Base-by-base conservation (phyloP, 371 early-diverging fungal species). In the Lichtheimia corymbifera region DNA sequence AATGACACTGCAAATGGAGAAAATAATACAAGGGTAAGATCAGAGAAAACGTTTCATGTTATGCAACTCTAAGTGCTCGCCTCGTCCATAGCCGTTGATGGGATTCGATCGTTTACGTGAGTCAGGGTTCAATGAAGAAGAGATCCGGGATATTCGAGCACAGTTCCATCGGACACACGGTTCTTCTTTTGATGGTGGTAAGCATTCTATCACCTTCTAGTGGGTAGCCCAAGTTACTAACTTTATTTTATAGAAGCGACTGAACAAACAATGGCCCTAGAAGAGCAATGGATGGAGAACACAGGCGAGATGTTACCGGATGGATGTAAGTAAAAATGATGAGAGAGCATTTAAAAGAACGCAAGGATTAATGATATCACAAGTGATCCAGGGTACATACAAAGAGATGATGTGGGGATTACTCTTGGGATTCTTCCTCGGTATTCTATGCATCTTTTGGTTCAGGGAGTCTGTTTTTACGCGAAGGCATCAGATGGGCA, bases 211-310 rank as follows among this genome's bases (percentile, higher is more conserved):
- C 3, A 17, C 50, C 3, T 17, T 12, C 13, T 3, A 2, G 18
- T 15, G 4, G 9, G 24, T 59, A 0, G n/a, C 52, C 12, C 0
- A 49, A 41, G 14, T 4, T n/a, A 24, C n/a, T 6, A 25, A 24
- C n/a, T 6, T 12, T 30, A 40, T 17, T 9, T 17, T 43, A 55
- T 28, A 68, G 72, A 72, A 58, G 27, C 63, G 6, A 64, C 61
- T 28, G 83, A 68, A 49, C 74, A 77, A 61, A 82, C 77, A 41
- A 68, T 75, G 59, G 78, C 75, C 24, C 55, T 83, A 5, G 89
- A 90, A 53, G 89, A 90, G 52, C 88, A 85, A 50, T 90, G 91
- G 89, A 88, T 88, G 67, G 91, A 90, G 28, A 83, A 83, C 63
- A 77, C 83, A 3, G 77, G 74, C 14, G 81, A 82, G 28, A 82